Conservation (phyloP, 331 rosid species). For the Telfairia occidentalis region DNA sequence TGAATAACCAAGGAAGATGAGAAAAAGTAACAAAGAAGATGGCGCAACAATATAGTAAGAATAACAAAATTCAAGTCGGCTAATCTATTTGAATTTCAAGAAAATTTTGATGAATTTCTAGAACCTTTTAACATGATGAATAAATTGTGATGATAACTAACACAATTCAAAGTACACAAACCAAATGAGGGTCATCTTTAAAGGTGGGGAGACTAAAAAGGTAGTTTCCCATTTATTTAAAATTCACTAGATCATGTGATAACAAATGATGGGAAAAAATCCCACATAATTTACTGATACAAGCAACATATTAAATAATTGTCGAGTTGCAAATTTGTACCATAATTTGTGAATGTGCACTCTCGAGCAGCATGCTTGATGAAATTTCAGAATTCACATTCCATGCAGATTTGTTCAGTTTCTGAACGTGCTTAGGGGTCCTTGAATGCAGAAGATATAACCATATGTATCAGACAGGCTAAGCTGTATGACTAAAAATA, state of each 20-base stretch:
- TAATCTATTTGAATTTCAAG: not conserved
- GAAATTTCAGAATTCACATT: conserved; percentile 66
- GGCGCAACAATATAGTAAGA: not conserved
- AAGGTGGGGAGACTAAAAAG: not conserved
- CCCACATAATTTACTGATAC: not conserved
- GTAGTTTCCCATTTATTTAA: not conserved
- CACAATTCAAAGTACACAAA: not conserved
- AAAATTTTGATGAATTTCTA: not conserved
- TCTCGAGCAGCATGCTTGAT: conserved; percentile 69
- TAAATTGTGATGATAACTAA: not conserved
- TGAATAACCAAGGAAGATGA: not conserved
- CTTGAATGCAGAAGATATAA: conserved; percentile 29
- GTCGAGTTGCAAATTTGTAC: conserved; percentile 29
- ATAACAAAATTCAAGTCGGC: not conserved
- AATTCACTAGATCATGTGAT: not conserved
- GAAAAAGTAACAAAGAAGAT: not conserved
- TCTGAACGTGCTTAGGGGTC: conserved; percentile 77
- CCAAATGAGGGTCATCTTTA: not conserved
- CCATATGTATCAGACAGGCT: not conserved
- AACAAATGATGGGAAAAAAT: not conserved
- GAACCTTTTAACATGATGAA: not conserved
- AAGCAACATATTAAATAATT: not conserved
- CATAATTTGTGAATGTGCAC: conserved; percentile 47
- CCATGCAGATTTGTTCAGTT: conserved; percentile 81
- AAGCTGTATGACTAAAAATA: not conserved